phyloP scores from a whole-genome alignment of 1,284 basidiomycete species.

The Papiliotrema terrestris region DNA sequence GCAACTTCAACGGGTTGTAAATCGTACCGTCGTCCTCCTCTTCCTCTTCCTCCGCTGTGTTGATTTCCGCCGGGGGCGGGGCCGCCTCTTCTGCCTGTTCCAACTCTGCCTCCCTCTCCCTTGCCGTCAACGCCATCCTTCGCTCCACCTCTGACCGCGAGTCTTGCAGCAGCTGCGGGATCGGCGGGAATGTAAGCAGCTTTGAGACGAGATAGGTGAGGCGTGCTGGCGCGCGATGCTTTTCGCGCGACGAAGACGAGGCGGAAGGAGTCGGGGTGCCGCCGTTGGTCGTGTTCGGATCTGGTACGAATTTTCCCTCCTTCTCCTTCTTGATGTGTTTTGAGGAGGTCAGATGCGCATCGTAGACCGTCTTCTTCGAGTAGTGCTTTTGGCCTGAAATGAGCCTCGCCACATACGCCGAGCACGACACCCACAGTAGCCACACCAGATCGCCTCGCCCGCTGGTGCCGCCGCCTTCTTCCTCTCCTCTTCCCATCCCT shows the following conservation, averaged over 20 bases:
- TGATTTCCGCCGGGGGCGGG: slow-evolving; percentile 51
- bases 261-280: slow-evolving; percentile 17
- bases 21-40: slow-evolving; percentile 92
- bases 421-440: slow-evolving; percentile 67
- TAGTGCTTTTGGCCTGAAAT: slow-evolving; percentile 80
- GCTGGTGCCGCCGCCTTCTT: slow-evolving; percentile 21
- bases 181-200: slow-evolving; percentile 61
- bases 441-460: slow-evolving; percentile 83
- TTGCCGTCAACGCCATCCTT: slow-evolving; percentile 89
- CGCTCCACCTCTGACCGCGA: slow-evolving; percentile 96
- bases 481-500: slow-evolving; percentile 66
- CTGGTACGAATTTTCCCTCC: slow-evolving; percentile 45
- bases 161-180: slow-evolving; percentile 66
- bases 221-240: slow-evolving; percentile 66
- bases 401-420: not conserved
- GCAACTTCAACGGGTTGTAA: slow-evolving; percentile 96
- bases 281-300: slow-evolving; percentile 26
- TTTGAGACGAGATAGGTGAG: slow-evolving; percentile 67
- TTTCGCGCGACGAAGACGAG: slow-evolving; percentile 52
- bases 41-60: slow-evolving; percentile 62
- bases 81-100: slow-evolving; percentile 73
- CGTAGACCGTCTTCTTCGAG: slow-evolving; percentile 96
- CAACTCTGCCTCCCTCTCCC: slow-evolving; percentile 91
- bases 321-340: slow-evolving; percentile 83
- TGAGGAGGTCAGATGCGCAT: slow-evolving; percentile 90